These are phyloP conservation scores for Eurotiales sp. DNA, from an alignment of 2,329 filamentous ascomycete genomes.

Conservation along the genomic window DNA sequence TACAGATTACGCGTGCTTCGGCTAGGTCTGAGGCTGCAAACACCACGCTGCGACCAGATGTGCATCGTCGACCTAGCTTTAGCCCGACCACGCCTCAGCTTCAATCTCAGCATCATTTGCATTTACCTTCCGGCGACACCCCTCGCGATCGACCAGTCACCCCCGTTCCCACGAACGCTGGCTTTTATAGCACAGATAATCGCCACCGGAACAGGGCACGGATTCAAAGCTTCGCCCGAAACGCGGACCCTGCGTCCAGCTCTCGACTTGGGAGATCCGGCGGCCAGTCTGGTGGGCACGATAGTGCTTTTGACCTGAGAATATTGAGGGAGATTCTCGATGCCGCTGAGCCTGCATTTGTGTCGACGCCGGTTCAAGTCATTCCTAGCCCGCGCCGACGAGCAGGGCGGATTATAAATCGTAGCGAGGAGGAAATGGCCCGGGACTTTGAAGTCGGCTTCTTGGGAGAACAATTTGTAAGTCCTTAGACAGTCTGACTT, in stretches of 20 bases:
- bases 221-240: constrained; percentile 5
- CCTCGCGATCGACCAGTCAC: constrained; percentile 5
- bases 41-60: neutral
- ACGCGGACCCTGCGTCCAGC: constrained; percentile 1
- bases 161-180: neutral
- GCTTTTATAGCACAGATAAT: constrained; percentile 6
- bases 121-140: constrained; percentile 1
- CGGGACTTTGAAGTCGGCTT: constrained; percentile 11
- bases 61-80: constrained; percentile 3
- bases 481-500: neutral
- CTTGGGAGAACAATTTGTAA: constrained; percentile 11
- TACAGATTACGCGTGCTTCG: constrained; percentile 4
- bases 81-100: neutral
- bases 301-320: constrained; percentile 2
- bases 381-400: neutral
- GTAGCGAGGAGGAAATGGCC: constrained; percentile 1
- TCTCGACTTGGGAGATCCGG: neutral
- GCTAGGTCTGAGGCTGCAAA: constrained; percentile 7
- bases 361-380: constrained; percentile 2
- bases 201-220: constrained; percentile 1
- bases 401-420: neutral
- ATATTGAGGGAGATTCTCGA: neutral
- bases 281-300: neutral
- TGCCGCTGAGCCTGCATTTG: neutral
- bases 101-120: neutral